A percentile compares a stretch with the other conserved stretches of the same genome.
Evolutionary conservation across 2,329 filamentous ascomycete genomes (phyloP).

Genomic region (Cladosporium austrohemisphaericum): DNA sequence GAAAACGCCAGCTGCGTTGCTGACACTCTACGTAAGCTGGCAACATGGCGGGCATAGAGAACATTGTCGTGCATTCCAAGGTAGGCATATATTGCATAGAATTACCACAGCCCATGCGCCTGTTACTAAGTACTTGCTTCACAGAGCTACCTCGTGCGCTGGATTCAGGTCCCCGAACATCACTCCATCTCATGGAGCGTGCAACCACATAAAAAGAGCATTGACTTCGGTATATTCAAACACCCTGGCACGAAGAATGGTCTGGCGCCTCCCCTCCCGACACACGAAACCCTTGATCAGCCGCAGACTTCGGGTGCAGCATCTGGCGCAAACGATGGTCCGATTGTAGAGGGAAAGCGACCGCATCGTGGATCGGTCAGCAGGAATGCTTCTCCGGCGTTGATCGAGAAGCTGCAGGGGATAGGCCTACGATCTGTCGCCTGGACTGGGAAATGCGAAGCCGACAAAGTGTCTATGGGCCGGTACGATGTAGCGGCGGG

Average conservation of each 20-base stretch:
- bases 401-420: conserved; percentile 60
- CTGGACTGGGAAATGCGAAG: conserved; percentile 94
- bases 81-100: conserved; percentile 57
- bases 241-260: conserved; percentile 74
- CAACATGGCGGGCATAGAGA: conserved; percentile 87
- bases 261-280: conserved; percentile 41
- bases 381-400: conserved; percentile 54
- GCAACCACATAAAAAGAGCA: conserved; percentile 95
- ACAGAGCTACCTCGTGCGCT: conserved; percentile 95
- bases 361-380: conserved; percentile 43
- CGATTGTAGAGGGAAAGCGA: conserved; percentile 31
- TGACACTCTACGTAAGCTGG: conserved; percentile 1
- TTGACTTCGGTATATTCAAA: conserved; percentile 98
- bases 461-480: conserved; percentile 89
- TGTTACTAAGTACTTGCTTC: conserved; percentile 8
- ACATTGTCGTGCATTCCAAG: conserved; percentile 96
- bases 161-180: conserved; percentile 85
- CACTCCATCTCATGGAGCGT: conserved; percentile 97
- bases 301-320: conserved; percentile 33
- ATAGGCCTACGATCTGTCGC: conserved; percentile 61
- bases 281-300: conserved; percentile 41
- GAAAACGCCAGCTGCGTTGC: conserved; percentile 2
- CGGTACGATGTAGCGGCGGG: conserved; percentile 72
- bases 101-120: no score
- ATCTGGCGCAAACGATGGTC: conserved; percentile 28